Evolutionary conservation across 2,329 filamentous ascomycete species (phyloP).

Genomic region (Tolypocladium capitatum): DNA sequence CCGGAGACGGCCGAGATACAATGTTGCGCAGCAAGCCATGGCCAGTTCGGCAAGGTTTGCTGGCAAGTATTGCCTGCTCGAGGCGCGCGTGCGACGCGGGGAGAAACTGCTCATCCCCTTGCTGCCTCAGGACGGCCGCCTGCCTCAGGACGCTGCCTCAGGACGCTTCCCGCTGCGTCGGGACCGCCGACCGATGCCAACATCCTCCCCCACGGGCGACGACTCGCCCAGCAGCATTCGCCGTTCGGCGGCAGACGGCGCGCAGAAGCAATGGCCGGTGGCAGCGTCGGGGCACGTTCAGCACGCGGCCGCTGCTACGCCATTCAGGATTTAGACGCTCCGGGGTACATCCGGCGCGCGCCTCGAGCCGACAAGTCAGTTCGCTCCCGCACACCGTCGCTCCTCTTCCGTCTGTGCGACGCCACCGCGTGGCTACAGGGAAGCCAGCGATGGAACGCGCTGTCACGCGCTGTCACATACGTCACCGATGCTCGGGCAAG

Average conservation of each 20-base stretch:
- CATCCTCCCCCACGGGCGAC: no score
- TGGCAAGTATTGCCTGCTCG: no score
- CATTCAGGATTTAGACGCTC: not conserved
- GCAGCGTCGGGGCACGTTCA: not conserved
- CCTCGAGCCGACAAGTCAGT: not conserved
- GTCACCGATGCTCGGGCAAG: not conserved
- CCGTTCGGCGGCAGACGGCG: not conserved
- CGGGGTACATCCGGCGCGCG: not conserved
- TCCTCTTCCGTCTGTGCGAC: not conserved
- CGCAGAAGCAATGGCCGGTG: not conserved
- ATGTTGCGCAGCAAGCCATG: no score
- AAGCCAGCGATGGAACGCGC: not conserved
- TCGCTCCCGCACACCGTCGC: not conserved
- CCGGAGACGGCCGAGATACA: no score
- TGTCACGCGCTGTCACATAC: no score
- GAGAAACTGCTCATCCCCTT: no score
- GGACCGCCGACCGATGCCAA: no score
- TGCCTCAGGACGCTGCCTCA: no score
- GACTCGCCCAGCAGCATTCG: not conserved
- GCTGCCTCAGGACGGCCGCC: no score
- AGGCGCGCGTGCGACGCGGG: no score
- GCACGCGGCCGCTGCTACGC: not conserved
- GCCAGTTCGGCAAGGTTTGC: no score
- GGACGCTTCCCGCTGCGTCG: no score
- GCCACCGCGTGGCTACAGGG: slow-evolving; percentile 1